Evolutionary conservation across 2,329 filamentous ascomycete species (phyloP).

Genomic region (Thyridium curvatum): DNA sequence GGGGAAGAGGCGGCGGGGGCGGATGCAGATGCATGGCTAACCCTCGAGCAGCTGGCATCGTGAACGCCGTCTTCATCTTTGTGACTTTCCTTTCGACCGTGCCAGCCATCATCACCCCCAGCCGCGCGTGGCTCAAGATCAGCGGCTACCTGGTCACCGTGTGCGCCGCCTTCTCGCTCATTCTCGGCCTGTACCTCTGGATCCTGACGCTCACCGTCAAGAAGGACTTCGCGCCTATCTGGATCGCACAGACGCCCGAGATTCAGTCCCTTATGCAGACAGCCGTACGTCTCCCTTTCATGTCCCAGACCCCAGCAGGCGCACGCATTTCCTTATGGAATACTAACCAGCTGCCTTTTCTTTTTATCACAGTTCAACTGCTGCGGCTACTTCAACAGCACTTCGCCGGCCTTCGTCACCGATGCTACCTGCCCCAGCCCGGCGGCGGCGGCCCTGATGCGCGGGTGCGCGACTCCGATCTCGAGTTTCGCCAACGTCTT

Average conservation of each 20-base stretch:
- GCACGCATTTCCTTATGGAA: too few relatives aligned
- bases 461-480: conserved; percentile 64
- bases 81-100: conserved; percentile 63
- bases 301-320: too few relatives aligned
- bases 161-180: conserved; percentile 57
- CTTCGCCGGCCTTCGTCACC: conserved; percentile 64
- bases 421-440: conserved; percentile 64
- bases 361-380: conserved; percentile 67
- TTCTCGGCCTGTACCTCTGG: conserved; percentile 64
- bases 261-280: conserved; percentile 67
- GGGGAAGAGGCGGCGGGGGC: too few relatives aligned
- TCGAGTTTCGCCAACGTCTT: conserved; percentile 63
- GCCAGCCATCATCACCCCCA: conserved; percentile 63
- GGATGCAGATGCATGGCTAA: too few relatives aligned
- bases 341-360: too few relatives aligned
- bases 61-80: conserved; percentile 67
- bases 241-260: conserved; percentile 46
- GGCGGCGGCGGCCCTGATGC: conserved; percentile 61
- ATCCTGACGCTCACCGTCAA: conserved; percentile 65
- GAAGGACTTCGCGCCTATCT: conserved; percentile 54
- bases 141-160: conserved; percentile 59
- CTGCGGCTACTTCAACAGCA: conserved; percentile 73
- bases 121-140: conserved; percentile 63
- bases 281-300: conserved; percentile 40
- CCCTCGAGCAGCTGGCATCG: conserved; percentile 51